phyloP scores from a whole-genome alignment of 768 basidiomycete genomes.

The Tylopilus intermedius region DNA sequence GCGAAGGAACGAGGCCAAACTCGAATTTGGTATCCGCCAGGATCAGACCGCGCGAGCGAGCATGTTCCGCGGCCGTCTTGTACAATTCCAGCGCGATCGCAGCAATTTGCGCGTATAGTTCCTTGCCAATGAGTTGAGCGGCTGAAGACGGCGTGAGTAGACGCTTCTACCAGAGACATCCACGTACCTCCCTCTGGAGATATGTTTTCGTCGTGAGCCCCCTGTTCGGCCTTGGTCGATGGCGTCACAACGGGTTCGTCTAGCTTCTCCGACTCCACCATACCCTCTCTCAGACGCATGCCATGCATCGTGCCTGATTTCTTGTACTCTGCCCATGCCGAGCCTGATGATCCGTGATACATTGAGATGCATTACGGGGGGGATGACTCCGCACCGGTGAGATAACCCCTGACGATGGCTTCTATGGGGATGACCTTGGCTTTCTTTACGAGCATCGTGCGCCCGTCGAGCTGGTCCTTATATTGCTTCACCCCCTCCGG shows the following conservation, averaged over 20 bases:
- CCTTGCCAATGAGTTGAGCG: constrained; percentile 58
- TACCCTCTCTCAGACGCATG: constrained; percentile 69
- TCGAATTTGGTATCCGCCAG: constrained; percentile 99
- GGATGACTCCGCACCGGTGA: constrained; percentile 66
- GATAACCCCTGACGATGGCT: constrained; percentile 92
- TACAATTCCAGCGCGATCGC: constrained; percentile 60
- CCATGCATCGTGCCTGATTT: constrained; percentile 84
- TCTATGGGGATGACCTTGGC: constrained; percentile 89
- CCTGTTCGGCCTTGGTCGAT: constrained; percentile 93
- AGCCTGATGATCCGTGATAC: constrained; percentile 52
- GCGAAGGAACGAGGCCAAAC: constrained; percentile 72
- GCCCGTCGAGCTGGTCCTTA: constrained; percentile 70
- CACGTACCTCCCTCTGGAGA: constrained; percentile 67
- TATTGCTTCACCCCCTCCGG: constrained; percentile 73
- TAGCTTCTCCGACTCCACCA: constrained; percentile 78
- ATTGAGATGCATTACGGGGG: constrained; percentile 6
- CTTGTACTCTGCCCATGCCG: constrained; percentile 94
- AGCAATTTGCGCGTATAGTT: constrained; percentile 60
- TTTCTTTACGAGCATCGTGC: constrained; percentile 87
- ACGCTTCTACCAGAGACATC: background rate
- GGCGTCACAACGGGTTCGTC: constrained; percentile 88
- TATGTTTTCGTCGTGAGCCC: constrained; percentile 94
- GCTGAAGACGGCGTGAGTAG: constrained; percentile 39
- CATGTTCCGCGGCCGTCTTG: constrained; percentile 68
- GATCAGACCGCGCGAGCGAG: constrained; percentile 73